Evolutionary conservation across 306 rosid species (phyloP).

Genomic region (Rubus idaeus): DNA sequence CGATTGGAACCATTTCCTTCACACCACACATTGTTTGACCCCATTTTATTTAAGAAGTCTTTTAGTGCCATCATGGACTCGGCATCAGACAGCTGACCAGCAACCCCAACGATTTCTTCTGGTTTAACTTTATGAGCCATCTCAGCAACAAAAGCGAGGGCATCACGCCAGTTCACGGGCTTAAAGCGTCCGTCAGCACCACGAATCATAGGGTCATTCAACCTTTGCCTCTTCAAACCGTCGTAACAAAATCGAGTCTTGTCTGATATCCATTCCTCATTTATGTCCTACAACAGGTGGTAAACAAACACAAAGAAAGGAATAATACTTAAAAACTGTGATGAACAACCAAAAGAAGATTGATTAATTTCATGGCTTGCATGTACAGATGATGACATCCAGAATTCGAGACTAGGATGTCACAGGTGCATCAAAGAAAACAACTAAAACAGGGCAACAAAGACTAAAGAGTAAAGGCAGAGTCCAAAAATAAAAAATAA

Average conservation of each 20-base stretch:
- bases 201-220: slow-evolving; percentile 97
- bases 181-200: slow-evolving; percentile 92
- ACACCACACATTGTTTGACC: slow-evolving; percentile 91
- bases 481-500: neutral
- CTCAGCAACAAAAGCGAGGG: slow-evolving; percentile 85
- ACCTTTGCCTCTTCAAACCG: slow-evolving; percentile 98
- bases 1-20: slow-evolving; percentile 71
- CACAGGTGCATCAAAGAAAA: neutral
- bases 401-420: neutral
- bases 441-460: neutral
- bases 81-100: slow-evolving; percentile 94
- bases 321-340: neutral
- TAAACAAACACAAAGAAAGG: slow-evolving; percentile 3
- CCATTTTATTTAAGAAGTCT: slow-evolving; percentile 86
- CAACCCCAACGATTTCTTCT: slow-evolving; percentile 82
- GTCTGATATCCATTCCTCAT: slow-evolving; percentile 99
- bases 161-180: slow-evolving; percentile 93
- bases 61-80: slow-evolving; percentile 95
- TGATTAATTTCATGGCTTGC: neutral
- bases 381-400: neutral
- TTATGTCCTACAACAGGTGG: slow-evolving; percentile 66
- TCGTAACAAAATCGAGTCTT: slow-evolving; percentile 97
- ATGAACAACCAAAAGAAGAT: neutral
- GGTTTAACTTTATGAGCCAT: slow-evolving; percentile 72
- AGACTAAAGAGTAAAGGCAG: neutral